Percentiles rank a stretch among this genome's conserved stretches.
Conservation (phyloP, 805 yeast genomes). For the Lipomyces anomalus region DNA sequence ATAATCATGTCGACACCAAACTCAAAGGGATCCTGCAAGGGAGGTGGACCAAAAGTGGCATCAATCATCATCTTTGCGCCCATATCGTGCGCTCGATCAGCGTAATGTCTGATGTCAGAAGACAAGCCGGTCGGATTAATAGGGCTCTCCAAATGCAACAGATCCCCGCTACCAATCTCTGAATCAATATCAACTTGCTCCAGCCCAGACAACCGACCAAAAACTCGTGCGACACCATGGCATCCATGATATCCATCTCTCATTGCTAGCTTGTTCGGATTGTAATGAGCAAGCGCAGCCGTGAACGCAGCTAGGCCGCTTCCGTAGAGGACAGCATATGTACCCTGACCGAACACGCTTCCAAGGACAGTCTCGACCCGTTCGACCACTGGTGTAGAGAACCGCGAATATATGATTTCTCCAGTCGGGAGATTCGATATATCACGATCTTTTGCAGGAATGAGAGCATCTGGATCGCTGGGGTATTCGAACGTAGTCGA, state of each 20-base stretch:
- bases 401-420: constrained; percentile 60
- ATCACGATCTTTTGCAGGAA: constrained; percentile 32
- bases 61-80: constrained; percentile 75
- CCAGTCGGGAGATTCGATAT: constrained; percentile 29
- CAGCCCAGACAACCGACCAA: constrained; percentile 55
- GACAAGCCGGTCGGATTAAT: constrained; percentile 76
- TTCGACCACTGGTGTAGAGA: constrained; percentile 65
- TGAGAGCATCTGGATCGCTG: constrained; percentile 50
- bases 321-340: constrained; percentile 51
- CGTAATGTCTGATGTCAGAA: constrained; percentile 56
- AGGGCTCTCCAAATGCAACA: constrained; percentile 82
- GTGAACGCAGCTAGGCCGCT: constrained; percentile 79
- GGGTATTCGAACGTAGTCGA: constrained; percentile 72
- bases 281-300: constrained; percentile 62
- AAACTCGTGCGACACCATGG: constrained; percentile 60
- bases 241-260: constrained; percentile 85
- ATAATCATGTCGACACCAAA: constrained; percentile 84
- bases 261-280: constrained; percentile 69
- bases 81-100: constrained; percentile 63
- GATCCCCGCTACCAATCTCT: constrained; percentile 58
- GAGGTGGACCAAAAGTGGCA: constrained; percentile 93
- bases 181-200: constrained; percentile 39
- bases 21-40: constrained; percentile 71
- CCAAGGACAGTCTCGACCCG: constrained; percentile 63
- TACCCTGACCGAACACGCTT: constrained; percentile 54